phyloP scores from a whole-genome alignment of 2,329 filamentous ascomycete genomes.

The Dactylellina sp. region DNA sequence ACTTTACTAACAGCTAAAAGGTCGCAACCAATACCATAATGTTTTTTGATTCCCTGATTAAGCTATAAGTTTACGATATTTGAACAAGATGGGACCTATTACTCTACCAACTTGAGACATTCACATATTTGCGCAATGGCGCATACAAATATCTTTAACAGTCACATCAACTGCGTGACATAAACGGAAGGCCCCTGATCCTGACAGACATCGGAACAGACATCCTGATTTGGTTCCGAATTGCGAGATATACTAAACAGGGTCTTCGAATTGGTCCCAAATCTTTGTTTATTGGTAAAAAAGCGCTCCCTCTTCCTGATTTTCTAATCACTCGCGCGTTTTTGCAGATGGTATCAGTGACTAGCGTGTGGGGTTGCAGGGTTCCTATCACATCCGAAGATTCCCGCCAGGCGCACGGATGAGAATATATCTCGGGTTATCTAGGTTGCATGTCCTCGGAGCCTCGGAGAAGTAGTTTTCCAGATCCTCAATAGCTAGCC shows the following conservation, averaged over 20 bases:
- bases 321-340: background rate
- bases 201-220: background rate
- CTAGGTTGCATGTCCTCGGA: no score
- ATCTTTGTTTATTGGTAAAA: conserved; percentile 4
- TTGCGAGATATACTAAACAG: conserved; percentile 6
- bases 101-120: no score
- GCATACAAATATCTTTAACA: background rate
- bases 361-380: background rate
- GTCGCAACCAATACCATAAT: no score
- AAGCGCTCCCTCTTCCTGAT: background rate
- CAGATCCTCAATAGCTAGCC: no score
- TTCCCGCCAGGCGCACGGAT: conserved; percentile 5
- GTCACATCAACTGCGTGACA: background rate
- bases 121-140: background rate
- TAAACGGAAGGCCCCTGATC: background rate
- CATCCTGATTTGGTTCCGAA: conserved; percentile 27
- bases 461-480: no score
- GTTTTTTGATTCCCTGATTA: no score
- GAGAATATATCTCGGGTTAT: background rate
- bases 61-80: no score
- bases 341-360: background rate
- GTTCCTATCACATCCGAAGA: conserved; percentile 13
- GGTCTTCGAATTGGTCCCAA: background rate
- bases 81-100: no score
- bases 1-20: no score